Evolutionary conservation across 1,284 basidiomycete genomes (phyloP).

Genomic region (Volvariella volvacea): DNA sequence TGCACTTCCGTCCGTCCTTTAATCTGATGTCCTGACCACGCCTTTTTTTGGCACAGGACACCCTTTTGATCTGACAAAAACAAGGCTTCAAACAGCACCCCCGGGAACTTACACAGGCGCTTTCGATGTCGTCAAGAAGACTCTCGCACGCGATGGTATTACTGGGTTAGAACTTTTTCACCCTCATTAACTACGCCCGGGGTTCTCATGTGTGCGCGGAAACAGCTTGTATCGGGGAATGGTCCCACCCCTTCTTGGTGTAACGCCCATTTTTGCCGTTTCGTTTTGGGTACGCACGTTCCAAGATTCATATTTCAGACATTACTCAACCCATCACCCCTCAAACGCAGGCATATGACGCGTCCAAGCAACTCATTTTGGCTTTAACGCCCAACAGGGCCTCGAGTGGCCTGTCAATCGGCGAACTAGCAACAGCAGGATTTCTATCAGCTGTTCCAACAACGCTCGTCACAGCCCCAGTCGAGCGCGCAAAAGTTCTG

Average conservation of each 20-base stretch:
- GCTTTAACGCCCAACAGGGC: conserved; percentile 64
- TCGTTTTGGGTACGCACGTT: conserved; percentile 84
- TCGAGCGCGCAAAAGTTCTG: conserved; percentile 96
- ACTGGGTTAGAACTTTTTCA: conserved; percentile 58
- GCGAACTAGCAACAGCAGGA: conserved; percentile 88
- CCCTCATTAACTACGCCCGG: conserved; percentile 1
- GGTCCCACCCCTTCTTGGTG: conserved; percentile 91
- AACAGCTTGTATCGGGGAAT: conserved; percentile 91
- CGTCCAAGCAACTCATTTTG: conserved; percentile 87
- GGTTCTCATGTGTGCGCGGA: conserved; percentile 6
- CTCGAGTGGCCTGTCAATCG: conserved; percentile 59
- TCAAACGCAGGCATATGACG: conserved; percentile 78
- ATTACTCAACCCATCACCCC: conserved; percentile 3
- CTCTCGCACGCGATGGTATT: conserved; percentile 83
- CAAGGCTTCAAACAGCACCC: conserved; percentile 88
- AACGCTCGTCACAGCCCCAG: conserved; percentile 89
- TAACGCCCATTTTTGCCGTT: conserved; percentile 97
- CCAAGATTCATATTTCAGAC: conserved; percentile 4
- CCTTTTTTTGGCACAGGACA: conserved; percentile 58
- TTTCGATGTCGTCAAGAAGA: conserved; percentile 90
- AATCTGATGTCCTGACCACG: neutral
- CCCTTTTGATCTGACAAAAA: conserved; percentile 97
- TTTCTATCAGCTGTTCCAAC: conserved; percentile 94
- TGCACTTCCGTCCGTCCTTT: neutral
- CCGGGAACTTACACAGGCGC: conserved; percentile 91